A percentile compares a stretch with the other conserved stretches of the same genome.
Evolutionary conservation across 1,284 basidiomycete genomes (phyloP).

Genomic region (Austroboletus novae-zelandiae): DNA sequence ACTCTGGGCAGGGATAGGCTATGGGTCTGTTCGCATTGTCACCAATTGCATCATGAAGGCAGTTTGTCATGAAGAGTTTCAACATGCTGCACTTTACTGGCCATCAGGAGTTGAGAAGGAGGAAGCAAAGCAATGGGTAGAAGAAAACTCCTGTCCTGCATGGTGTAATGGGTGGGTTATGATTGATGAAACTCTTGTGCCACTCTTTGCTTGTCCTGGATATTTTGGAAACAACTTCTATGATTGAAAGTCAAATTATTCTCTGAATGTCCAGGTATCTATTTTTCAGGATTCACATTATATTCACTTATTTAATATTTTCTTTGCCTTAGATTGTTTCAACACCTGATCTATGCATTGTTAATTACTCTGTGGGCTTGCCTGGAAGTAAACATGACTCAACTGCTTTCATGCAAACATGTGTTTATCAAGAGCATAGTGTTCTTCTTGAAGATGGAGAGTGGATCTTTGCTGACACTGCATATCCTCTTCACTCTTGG

Average conservation of each 20-base stretch:
- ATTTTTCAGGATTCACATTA: background rate
- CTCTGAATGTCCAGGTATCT: conserved; percentile 36
- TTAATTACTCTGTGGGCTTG: too few relatives aligned
- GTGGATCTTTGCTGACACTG: conserved; percentile 37
- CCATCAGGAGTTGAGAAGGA: conserved; percentile 1
- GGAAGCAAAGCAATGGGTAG: background rate
- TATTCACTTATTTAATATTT: conserved; percentile 24
- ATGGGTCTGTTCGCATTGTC: conserved; percentile 29
- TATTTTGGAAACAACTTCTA: conserved; percentile 38
- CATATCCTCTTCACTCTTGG: conserved; percentile 33
- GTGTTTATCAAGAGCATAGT: background rate
- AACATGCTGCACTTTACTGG: conserved; percentile 10
- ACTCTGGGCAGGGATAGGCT: conserved; percentile 29
- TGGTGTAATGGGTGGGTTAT: conserved; percentile 27
- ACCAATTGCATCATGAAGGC: conserved; percentile 25
- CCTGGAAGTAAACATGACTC: too few relatives aligned
- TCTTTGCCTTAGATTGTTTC: too few relatives aligned
- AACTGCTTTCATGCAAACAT: too few relatives aligned
- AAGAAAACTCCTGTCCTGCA: conserved; percentile 4
- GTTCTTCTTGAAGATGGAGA: conserved; percentile 8
- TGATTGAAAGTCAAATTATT: conserved; percentile 38
- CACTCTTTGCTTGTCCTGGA: conserved; percentile 31
- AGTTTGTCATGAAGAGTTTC: conserved; percentile 1
- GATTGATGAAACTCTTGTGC: conserved; percentile 40
- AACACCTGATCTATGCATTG: conserved; percentile 10